Conservation (phyloP, 371 early-diverging fungal genomes). For the Actinomucor elegans region DNA sequence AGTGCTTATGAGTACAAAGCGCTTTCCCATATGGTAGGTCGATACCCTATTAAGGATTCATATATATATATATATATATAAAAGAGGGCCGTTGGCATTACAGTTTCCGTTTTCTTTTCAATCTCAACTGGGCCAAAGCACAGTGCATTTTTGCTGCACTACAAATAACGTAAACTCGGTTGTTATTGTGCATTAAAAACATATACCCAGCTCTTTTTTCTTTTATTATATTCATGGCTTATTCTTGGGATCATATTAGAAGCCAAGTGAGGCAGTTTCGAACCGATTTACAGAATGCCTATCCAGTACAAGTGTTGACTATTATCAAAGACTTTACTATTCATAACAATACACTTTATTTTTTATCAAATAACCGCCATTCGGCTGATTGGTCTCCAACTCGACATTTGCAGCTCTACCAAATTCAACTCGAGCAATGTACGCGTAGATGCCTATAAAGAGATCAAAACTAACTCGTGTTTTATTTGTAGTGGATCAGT, state of each 20-base stretch:
- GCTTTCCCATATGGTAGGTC: too few relatives aligned
- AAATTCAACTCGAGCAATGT: conserved; percentile 21
- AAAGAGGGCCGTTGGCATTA: too few relatives aligned
- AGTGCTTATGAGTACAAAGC: too few relatives aligned
- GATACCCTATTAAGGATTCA: too few relatives aligned
- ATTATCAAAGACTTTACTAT: conserved; percentile 61
- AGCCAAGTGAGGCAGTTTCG: conserved; percentile 60
- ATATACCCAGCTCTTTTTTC: too few relatives aligned
- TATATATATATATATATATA: too few relatives aligned
- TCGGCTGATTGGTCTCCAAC: conserved; percentile 11
- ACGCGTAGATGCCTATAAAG: neutral
- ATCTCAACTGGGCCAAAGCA: too few relatives aligned
- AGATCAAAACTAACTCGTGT: neutral
- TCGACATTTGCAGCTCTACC: conserved; percentile 26
- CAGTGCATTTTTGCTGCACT: too few relatives aligned
- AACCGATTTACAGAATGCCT: conserved; percentile 35
- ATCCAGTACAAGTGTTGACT: conserved; percentile 30
- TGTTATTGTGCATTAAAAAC: too few relatives aligned
- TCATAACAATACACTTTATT: conserved; percentile 54
- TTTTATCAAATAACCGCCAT: conserved; percentile 54
- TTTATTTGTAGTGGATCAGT: neutral
- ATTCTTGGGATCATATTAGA: conserved; percentile 63
- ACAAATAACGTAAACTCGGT: too few relatives aligned
- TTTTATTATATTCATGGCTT: conserved; percentile 20
- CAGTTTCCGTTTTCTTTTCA: too few relatives aligned